Conservation (phyloP, 108 stramenopile species). For the Mediolabrus comicus region DNA sequence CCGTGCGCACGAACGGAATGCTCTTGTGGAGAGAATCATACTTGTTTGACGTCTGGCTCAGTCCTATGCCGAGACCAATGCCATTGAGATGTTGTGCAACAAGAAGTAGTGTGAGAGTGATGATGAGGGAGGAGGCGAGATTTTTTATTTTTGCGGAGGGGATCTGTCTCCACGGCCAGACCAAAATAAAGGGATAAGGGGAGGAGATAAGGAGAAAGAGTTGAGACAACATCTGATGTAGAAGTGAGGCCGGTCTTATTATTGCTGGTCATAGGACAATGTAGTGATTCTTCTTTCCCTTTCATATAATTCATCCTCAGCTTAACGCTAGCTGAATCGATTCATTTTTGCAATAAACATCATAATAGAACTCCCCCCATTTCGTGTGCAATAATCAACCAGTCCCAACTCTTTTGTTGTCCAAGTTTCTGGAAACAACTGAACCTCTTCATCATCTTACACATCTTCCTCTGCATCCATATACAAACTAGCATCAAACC, state of each 20-base stretch:
- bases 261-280: too few species aligned
- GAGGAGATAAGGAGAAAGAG: too few species aligned
- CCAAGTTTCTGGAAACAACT: neutral
- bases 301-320: too few species aligned
- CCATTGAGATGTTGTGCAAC: neutral
- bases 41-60: neutral
- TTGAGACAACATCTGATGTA: too few species aligned
- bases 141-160: too few species aligned
- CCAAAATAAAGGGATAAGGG: too few species aligned
- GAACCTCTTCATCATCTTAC: neutral
- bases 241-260: too few species aligned
- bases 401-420: neutral
- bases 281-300: too few species aligned
- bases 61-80: neutral
- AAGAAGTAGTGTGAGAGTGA: too few species aligned
- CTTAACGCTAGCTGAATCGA: neutral
- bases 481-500: slow-evolving; percentile 62
- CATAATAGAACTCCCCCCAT: neutral
- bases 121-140: too few species aligned
- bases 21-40: neutral
- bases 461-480: slow-evolving; percentile 43
- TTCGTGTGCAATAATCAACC: neutral
- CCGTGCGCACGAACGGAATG: neutral
- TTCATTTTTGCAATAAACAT: neutral
- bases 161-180: too few species aligned